Evolutionary conservation across 768 basidiomycete species (phyloP), one percentile per base, ranked within the genome.

Genomic region (Mycena alexandri): DNA sequence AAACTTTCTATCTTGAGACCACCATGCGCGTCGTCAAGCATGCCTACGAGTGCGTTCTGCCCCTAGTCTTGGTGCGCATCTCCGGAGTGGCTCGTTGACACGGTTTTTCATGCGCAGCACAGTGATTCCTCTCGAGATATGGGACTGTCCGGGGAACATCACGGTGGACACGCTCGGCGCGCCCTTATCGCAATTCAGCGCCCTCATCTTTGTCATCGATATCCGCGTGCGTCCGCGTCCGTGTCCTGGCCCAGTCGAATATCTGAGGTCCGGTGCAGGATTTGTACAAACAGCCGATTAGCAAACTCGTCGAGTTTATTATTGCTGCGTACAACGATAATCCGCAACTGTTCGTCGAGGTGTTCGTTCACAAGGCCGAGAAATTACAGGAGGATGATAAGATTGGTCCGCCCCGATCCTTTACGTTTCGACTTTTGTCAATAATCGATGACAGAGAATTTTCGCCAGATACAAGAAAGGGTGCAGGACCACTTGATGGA

Each of bases 291-390:
- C 90, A 93, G 71, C 89, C 94, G 13, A 91, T 98, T 65, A 85
- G 89, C 47, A 91, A 90, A 69, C 88, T 96, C 57, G 90, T 94
- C 62, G 89, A 94, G 67, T 90, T 95, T 73, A 90, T 96, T 69
- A 84, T 91, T 36, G 87, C 91, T 9, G 91, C 93, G 4, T 92
- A 89, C 75, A 84, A 88, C 47, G 86, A 89, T 44, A 94, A 93
- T 74, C 93, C 91, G 7, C 82, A 85, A 46, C 87, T 96, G 64
- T 88, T 89, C 70, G 85, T 98, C 29, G 94, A 97, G 75, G 90
- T 98, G 36, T 98, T 98, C 72, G 93, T 96, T 8, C 97, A 98
- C 80, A 98, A 99, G 79, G 92, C 94, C 9, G 97, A 99, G 79
- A 93, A 90, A 53, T 81, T 97, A 47, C 89, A 91, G 63, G 95